These are phyloP conservation scores for Gaultheria prostrata DNA, from an alignment of 148 eudicot species.

Conservation along the genomic window DNA sequence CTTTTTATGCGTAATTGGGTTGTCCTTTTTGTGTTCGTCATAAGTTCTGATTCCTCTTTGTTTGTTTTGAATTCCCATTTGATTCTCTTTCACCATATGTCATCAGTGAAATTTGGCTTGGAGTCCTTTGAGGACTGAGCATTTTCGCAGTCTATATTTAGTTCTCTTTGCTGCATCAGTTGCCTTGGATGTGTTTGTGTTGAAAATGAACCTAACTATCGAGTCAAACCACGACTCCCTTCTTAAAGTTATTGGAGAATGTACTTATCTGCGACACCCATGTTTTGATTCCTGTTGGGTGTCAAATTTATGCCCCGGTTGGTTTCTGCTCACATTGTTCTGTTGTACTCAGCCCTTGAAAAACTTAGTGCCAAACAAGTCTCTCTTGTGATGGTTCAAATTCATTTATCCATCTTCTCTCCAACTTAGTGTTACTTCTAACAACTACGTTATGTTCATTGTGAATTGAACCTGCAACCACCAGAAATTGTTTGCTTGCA, in stretches of 20 bases:
- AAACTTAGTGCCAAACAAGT: not conserved
- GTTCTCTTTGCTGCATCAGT: not conserved
- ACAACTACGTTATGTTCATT: not conserved
- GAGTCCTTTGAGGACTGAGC: constrained; percentile 9
- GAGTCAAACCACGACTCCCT: not conserved
- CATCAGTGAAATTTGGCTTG: not conserved
- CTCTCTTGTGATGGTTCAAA: not conserved
- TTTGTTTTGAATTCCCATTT: constrained; percentile 1
- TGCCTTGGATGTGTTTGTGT: constrained; percentile 2
- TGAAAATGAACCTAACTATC: not conserved
- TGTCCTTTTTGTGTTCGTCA: not conserved
- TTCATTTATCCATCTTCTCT: not conserved
- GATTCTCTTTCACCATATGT: constrained; percentile 5
- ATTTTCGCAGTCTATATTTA: not conserved
- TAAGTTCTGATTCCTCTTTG: not conserved
- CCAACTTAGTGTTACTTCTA: not conserved
- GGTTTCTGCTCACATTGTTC: not conserved
- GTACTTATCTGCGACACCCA: not conserved
- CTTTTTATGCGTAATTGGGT: constrained; percentile 1
- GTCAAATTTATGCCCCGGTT: not conserved
- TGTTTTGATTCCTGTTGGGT: not conserved
- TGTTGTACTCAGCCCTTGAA: not conserved
- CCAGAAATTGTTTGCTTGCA: not conserved
- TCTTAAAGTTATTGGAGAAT: constrained; percentile 2
- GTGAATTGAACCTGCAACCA: not conserved